These are phyloP conservation scores for Rhodotorula sp. DNA, from an alignment of 1,284 basidiomycete species.

Conservation along the genomic window DNA sequence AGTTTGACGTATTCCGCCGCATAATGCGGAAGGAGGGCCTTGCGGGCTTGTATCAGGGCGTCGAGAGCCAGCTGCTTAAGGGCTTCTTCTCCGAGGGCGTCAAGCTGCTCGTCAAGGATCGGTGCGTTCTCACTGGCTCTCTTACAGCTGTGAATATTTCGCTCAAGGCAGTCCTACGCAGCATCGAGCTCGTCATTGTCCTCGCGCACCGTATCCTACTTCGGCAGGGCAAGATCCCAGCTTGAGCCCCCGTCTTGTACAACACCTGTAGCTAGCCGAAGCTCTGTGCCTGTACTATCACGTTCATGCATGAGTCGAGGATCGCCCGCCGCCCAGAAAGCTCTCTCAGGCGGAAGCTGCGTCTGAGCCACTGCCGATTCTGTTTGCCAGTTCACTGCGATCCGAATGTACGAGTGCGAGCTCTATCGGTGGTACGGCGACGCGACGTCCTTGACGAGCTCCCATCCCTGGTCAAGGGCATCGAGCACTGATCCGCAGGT, in stretches of 20 bases:
- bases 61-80: constrained; percentile 80
- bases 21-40: constrained; percentile 73
- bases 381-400: too few species aligned
- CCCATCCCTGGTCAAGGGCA: constrained; percentile 55
- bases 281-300: too few species aligned
- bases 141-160: accelerated
- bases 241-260: neutral
- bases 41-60: constrained; percentile 78
- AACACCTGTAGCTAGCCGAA: too few species aligned
- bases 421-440: constrained; percentile 22
- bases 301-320: too few species aligned
- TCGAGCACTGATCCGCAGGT: constrained; percentile 45
- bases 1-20: constrained; percentile 43
- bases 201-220: constrained; percentile 9
- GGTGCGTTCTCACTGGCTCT: constrained; percentile 39
- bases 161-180: neutral
- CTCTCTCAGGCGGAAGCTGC: neutral
- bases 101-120: constrained; percentile 53
- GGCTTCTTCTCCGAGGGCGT: constrained; percentile 61
- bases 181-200: constrained; percentile 19
- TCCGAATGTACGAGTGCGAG: neutral
- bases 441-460: constrained; percentile 50
- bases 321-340: neutral
- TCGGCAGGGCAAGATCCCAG: neutral
- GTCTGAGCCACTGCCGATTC: neutral